phyloP scores from a whole-genome alignment of 495 filamentous ascomycete species.

The Aspergillus steynii region DNA sequence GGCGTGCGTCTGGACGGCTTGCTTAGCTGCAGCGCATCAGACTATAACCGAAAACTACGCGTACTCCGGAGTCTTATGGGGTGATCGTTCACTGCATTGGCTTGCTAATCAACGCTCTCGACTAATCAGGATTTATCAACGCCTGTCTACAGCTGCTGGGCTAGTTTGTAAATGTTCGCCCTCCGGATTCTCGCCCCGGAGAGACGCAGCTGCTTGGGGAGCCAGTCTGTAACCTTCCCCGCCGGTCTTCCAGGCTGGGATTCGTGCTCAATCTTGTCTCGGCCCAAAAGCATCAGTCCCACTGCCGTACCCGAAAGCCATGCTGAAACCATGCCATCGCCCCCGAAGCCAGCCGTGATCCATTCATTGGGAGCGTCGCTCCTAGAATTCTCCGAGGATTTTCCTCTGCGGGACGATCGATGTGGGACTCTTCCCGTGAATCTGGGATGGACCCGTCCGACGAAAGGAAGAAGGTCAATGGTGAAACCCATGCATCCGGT shows the following conservation, averaged over 20 bases:
- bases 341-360: conserved; percentile 47
- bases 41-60: neutral
- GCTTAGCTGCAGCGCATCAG: neutral
- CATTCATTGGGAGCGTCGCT: conserved; percentile 32
- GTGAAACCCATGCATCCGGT: conserved; percentile 48
- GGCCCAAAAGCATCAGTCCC: conserved; percentile 18
- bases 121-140: neutral
- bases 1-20: neutral
- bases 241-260: conserved; percentile 14
- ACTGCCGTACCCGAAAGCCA: conserved; percentile 24
- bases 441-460: conserved; percentile 38
- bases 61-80: neutral
- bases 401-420: conserved; percentile 1
- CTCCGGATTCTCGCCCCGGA: conserved; percentile 9
- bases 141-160: conserved; percentile 4
- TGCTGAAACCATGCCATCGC: conserved; percentile 45
- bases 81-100: neutral
- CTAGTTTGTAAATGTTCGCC: conserved; percentile 11
- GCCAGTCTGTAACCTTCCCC: conserved; percentile 17
- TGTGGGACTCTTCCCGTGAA: conserved; percentile 21
- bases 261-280: conserved; percentile 10
- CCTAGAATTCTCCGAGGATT: neutral
- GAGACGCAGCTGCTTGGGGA: conserved; percentile 17
- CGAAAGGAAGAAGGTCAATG: conserved; percentile 45
- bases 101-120: neutral